Conservation (phyloP, 352 stramenopile species). For the Phytophthora sansomeana region DNA sequence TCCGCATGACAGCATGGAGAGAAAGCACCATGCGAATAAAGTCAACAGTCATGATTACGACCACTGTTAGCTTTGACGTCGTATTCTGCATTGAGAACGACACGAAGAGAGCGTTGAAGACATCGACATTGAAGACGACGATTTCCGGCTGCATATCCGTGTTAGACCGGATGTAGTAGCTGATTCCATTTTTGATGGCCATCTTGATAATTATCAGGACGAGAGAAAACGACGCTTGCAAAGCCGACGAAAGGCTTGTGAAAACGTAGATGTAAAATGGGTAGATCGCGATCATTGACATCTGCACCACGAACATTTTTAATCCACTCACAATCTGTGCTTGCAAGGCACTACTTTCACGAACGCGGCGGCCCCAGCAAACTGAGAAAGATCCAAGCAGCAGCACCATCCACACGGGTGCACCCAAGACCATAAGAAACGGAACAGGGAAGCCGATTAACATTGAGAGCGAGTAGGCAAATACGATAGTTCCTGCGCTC, state of each 20-base stretch:
- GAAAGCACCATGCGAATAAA: conserved; percentile 17
- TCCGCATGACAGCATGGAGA: conserved; percentile 12
- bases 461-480: conserved; percentile 9
- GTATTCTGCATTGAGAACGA: conserved; percentile 47
- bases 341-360: not conserved
- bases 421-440: conserved; percentile 14
- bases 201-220: conserved; percentile 37
- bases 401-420: conserved; percentile 12
- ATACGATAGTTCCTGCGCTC: conserved; percentile 3
- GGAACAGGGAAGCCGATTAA: conserved; percentile 29
- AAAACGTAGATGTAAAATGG: conserved; percentile 35
- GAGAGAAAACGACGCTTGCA: conserved; percentile 28
- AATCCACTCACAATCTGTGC: conserved; percentile 5
- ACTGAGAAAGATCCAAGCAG: conserved; percentile 7
- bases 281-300: conserved; percentile 28
- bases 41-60: conserved; percentile 35
- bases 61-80: conserved; percentile 31
- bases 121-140: conserved; percentile 46
- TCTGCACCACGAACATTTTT: conserved; percentile 5
- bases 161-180: conserved; percentile 12
- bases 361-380: not conserved
- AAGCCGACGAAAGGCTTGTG: conserved; percentile 3
- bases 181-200: conserved; percentile 34
- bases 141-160: conserved; percentile 35
- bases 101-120: conserved; percentile 47